Percentiles rank a stretch among this genome's conserved stretches.
These are phyloP conservation scores for Neonectria punicea DNA, from an alignment of 2,329 filamentous ascomycete species.

Conservation along the genomic window DNA sequence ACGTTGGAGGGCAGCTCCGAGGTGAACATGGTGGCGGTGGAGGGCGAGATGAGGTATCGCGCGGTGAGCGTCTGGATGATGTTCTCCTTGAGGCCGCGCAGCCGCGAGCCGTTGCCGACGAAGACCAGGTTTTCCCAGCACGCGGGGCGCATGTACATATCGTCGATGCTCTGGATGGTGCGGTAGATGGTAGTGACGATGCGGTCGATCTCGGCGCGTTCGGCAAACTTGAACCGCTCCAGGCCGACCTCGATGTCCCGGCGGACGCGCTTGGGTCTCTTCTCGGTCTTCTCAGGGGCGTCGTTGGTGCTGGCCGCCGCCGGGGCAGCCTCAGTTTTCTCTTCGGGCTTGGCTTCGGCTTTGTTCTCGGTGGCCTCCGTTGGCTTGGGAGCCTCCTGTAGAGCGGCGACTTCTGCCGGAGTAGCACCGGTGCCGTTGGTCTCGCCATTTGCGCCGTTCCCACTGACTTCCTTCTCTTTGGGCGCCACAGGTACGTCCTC, in stretches of 20 bases:
- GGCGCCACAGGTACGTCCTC: conserved; percentile 58
- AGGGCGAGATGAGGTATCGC: conserved; percentile 91
- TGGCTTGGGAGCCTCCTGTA: conserved; percentile 42
- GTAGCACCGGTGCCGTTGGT: conserved; percentile 26
- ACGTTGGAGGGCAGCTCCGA: conserved; percentile 95
- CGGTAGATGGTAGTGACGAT: conserved; percentile 87
- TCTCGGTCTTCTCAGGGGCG: conserved; percentile 49
- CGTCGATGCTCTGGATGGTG: conserved; percentile 83
- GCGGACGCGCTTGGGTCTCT: conserved; percentile 66
- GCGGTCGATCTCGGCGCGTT: conserved; percentile 79
- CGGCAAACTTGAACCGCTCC: conserved; percentile 77
- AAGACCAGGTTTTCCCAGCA: conserved; percentile 95
- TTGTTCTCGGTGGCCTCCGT: conserved; percentile 35
- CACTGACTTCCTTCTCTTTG: conserved; percentile 44
- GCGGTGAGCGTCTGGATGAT: conserved; percentile 81
- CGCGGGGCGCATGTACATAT: conserved; percentile 83
- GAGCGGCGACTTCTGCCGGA: conserved; percentile 18
- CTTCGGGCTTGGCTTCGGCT: conserved; percentile 35
- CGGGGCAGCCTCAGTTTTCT: conserved; percentile 34
- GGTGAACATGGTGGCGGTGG: conserved; percentile 94
- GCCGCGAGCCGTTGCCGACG: conserved; percentile 83
- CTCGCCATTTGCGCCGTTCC: conserved; percentile 31
- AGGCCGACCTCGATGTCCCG: conserved; percentile 80
- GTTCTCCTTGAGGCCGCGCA: conserved; percentile 86
- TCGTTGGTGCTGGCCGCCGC: conserved; percentile 34